A percentile compares a stretch with the other conserved stretches of the same genome.
phyloP scores from a whole-genome alignment of 352 stramenopile species.

The Hyaloperonospora brassicae region DNA sequence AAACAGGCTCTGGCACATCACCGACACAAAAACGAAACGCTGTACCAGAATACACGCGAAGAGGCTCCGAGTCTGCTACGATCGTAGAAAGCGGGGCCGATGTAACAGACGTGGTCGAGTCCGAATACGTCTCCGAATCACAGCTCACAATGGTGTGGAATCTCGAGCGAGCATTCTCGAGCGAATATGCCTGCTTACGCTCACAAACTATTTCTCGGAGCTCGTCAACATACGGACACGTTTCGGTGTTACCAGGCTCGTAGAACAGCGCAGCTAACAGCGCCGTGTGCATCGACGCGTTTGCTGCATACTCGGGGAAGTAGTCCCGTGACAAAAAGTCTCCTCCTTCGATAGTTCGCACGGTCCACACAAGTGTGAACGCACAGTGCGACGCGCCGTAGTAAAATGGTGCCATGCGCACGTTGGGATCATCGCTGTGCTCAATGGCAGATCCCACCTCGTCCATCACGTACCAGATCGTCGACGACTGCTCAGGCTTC shows the following conservation, averaged over 20 bases:
- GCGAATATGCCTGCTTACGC: constrained; percentile 28
- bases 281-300: constrained; percentile 29
- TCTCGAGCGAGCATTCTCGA: constrained; percentile 26
- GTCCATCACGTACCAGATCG: constrained; percentile 59
- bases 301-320: constrained; percentile 26
- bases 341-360: constrained; percentile 31
- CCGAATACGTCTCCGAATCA: constrained; percentile 29
- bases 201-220: constrained; percentile 20
- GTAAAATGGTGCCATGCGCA: constrained; percentile 50
- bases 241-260: constrained; percentile 20
- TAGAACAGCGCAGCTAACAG: constrained; percentile 40
- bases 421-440: constrained; percentile 33
- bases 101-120: constrained; percentile 23
- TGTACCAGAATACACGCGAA: constrained; percentile 34
- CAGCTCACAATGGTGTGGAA: constrained; percentile 36
- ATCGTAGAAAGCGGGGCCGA: constrained; percentile 20
- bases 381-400: constrained; percentile 32
- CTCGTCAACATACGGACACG: constrained; percentile 21
- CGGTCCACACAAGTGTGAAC: constrained; percentile 44
- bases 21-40: neutral
- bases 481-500: constrained; percentile 31
- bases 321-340: constrained; percentile 45
- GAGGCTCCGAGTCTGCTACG: constrained; percentile 15
- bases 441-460: constrained; percentile 50
- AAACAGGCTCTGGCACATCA: constrained; percentile 1